A percentile compares a stretch with the other conserved stretches of the same genome.
phyloP scores from a whole-genome alignment of 768 basidiomycete species.

The Lactifluus subvellereus region DNA sequence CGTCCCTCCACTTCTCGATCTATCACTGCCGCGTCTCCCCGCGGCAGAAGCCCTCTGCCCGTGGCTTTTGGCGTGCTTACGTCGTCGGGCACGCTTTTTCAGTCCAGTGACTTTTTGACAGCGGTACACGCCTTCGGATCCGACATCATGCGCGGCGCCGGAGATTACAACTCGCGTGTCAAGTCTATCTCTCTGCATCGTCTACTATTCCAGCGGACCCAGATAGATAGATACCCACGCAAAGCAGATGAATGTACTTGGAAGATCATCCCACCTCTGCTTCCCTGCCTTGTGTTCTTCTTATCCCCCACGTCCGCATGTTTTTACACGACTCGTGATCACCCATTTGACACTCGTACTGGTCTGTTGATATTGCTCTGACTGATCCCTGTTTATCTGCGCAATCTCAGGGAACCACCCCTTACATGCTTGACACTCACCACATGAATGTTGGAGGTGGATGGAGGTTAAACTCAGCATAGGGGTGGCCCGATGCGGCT shows the following conservation, averaged over 20 bases:
- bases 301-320: neutral
- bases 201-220: neutral
- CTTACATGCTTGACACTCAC: neutral
- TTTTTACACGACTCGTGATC: neutral
- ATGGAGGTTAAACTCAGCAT: neutral
- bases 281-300: neutral
- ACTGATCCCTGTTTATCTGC: neutral
- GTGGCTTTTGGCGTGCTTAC: conserved; percentile 15
- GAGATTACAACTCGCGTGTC: conserved; percentile 15
- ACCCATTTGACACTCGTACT: neutral
- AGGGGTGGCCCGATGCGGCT: conserved; percentile 9
- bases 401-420: neutral
- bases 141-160: conserved; percentile 8
- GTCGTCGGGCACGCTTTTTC: conserved; percentile 4
- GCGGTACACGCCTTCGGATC: conserved; percentile 10
- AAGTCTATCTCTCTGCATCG: conserved; percentile 6
- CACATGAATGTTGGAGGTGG: neutral
- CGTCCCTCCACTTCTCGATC: neutral
- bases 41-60: conserved; percentile 8
- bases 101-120: conserved; percentile 10
- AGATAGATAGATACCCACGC: neutral
- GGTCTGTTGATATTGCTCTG: neutral
- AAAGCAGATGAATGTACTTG: neutral
- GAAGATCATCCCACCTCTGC: neutral
- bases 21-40: neutral